phyloP scores from a whole-genome alignment of 805 yeast genomes.

The Debaryomyces tyrocola region DNA sequence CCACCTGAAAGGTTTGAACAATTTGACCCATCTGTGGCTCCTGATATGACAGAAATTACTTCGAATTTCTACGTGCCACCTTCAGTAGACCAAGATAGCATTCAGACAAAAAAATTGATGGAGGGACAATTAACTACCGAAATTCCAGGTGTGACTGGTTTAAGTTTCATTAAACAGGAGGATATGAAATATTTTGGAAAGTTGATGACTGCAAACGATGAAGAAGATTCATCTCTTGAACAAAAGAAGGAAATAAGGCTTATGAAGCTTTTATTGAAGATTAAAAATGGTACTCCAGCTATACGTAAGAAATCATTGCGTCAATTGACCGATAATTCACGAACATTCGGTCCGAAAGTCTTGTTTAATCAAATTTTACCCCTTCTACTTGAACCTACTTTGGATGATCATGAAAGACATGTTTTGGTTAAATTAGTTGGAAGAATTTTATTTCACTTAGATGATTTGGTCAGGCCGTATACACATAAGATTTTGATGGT shows the following conservation, averaged over 20 bases:
- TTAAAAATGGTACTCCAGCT: constrained; percentile 76
- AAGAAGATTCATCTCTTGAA: constrained; percentile 38
- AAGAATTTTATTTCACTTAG: constrained; percentile 65
- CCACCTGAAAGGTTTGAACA: constrained; percentile 48
- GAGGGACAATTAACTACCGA: constrained; percentile 44
- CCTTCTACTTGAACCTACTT: constrained; percentile 62
- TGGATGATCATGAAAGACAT: constrained; percentile 84
- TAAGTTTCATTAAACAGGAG: constrained; percentile 67
- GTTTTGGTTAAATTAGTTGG: constrained; percentile 74
- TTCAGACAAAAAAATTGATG: constrained; percentile 18
- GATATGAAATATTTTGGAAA: constrained; percentile 74
- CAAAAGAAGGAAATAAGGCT: constrained; percentile 62
- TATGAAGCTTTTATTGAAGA: constrained; percentile 60
- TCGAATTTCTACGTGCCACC: constrained; percentile 54
- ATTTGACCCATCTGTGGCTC: constrained; percentile 20
- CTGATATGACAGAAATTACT: constrained; percentile 30
- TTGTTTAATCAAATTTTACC: constrained; percentile 76
- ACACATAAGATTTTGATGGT: constrained; percentile 72
- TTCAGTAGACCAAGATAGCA: constrained; percentile 27
- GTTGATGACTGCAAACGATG: constrained; percentile 33
- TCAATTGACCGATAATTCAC: constrained; percentile 61
- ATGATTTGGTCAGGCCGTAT: constrained; percentile 65
- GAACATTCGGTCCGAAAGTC: constrained; percentile 64
- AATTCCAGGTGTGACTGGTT: constrained; percentile 63
- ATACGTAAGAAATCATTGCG: constrained; percentile 70